phyloP scores from a whole-genome alignment of 2,329 filamentous ascomycete species.

The Coniochaeta hoffmannii region DNA sequence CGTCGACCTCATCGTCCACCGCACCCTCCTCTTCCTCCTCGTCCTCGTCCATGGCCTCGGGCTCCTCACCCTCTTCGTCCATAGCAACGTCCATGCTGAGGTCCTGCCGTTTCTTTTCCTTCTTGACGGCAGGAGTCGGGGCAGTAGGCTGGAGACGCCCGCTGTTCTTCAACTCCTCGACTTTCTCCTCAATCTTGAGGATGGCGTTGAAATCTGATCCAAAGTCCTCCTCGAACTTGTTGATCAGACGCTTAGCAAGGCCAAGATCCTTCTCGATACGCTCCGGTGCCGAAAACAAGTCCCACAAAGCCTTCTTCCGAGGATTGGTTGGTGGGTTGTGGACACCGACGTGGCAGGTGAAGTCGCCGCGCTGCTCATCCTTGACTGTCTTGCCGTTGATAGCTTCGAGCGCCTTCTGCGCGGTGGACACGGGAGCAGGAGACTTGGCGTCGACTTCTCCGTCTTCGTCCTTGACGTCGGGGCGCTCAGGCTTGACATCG shows the following conservation, averaged over 20 bases:
- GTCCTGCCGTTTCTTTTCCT: conserved; percentile 52
- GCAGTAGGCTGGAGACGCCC: conserved; percentile 67
- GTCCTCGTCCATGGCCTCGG: conserved; percentile 55
- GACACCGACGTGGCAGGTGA: conserved; percentile 94
- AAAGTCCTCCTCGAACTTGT: conserved; percentile 79
- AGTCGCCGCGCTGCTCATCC: conserved; percentile 88
- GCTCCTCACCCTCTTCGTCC: conserved; percentile 66
- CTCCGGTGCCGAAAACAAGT: conserved; percentile 90
- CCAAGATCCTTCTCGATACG: conserved; percentile 85
- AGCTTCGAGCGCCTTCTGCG: conserved; percentile 84
- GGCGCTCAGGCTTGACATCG: conserved; percentile 48
- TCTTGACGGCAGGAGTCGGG: conserved; percentile 47
- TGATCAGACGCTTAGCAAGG: conserved; percentile 72
- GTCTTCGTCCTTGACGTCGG: conserved; percentile 61
- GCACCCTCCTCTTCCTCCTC: conserved; percentile 77
- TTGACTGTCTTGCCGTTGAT: conserved; percentile 97
- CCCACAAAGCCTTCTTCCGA: conserved; percentile 93
- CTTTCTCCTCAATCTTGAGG: conserved; percentile 75
- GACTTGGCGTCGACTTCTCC: conserved; percentile 50
- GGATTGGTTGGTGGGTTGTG: conserved; percentile 82
- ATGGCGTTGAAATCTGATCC: conserved; percentile 71
- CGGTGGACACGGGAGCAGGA: conserved; percentile 48
- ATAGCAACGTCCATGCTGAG: conserved; percentile 54
- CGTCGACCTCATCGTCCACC: conserved; percentile 76
- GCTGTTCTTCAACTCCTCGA: conserved; percentile 70